These are phyloP conservation scores for Saccharomyces hybrid DNA, from an alignment of 1,139 yeast genomes.

Conservation along the genomic window DNA sequence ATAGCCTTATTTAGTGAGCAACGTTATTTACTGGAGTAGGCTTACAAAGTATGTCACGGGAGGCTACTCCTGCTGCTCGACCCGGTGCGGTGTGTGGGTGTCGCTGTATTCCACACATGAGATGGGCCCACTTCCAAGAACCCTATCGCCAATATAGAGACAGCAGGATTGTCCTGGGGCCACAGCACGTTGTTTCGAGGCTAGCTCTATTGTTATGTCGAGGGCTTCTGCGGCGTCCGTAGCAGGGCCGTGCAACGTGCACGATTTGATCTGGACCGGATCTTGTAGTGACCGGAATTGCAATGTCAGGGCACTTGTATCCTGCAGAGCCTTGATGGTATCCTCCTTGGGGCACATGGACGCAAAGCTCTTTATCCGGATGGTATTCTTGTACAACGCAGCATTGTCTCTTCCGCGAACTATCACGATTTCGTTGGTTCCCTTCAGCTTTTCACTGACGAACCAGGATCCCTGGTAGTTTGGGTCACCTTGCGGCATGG, in stretches of 20 bases:
- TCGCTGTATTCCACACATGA: background rate
- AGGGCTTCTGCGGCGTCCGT: conserved; percentile 1
- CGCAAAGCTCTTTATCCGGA: conserved; percentile 35
- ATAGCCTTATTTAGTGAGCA: no score
- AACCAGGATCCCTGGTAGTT: conserved; percentile 75
- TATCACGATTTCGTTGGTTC: conserved; percentile 65
- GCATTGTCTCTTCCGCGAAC: conserved; percentile 67
- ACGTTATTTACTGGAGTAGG: background rate
- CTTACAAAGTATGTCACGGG: no score
- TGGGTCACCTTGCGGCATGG: conserved; percentile 85
- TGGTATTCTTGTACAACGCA: conserved; percentile 42
- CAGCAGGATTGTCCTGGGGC: conserved; percentile 89
- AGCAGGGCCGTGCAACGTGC: conserved; percentile 28
- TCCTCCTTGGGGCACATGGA: conserved; percentile 6
- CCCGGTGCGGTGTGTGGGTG: background rate
- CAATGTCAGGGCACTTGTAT: conserved; percentile 33
- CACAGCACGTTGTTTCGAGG: conserved; percentile 54
- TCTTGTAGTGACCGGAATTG: conserved; percentile 69
- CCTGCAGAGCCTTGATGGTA: background rate
- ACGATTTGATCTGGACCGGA: conserved; percentile 35
- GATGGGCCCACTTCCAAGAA: conserved; percentile 73
- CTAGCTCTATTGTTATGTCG: background rate
- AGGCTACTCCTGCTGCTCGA: no score
- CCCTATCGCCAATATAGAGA: conserved; percentile 55
- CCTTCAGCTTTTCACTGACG: conserved; percentile 60